Evolutionary conservation across 352 stramenopile genomes (phyloP).

Genomic region (Sclerospora graminicola): DNA sequence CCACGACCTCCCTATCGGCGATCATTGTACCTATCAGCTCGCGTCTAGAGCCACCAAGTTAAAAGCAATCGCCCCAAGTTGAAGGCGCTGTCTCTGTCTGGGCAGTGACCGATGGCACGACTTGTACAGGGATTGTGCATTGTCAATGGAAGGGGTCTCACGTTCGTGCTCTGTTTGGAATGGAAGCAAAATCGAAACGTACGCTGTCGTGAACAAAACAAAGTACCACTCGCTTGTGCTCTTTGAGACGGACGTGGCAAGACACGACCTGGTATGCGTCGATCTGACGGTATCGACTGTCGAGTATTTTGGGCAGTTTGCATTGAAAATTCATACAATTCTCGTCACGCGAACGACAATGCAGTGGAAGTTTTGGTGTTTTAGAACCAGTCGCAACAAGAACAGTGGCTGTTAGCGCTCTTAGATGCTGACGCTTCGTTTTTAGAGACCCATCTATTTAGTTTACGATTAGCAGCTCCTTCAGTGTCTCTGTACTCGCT

Average conservation of each 20-base stretch:
- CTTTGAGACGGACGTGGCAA: too few relatives aligned
- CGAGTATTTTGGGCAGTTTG: constrained; percentile 14
- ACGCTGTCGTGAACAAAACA: constrained; percentile 25
- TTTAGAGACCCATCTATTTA: constrained; percentile 22
- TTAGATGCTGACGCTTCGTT: constrained; percentile 36
- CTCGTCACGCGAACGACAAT: constrained; percentile 4
- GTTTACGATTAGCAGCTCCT: constrained; percentile 19
- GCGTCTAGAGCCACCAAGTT: too few relatives aligned
- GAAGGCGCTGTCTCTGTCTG: too few relatives aligned
- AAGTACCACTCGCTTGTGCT: constrained; percentile 16
- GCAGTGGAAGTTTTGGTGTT: constrained; percentile 24
- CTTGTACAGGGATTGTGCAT: constrained; percentile 22
- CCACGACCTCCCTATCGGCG: too few relatives aligned
- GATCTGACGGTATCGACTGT: constrained; percentile 19
- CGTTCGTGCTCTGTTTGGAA: too few relatives aligned
- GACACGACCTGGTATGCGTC: too few relatives aligned
- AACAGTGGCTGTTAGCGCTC: constrained; percentile 38
- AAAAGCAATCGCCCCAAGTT: too few relatives aligned
- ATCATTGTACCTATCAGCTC: constrained; percentile 22
- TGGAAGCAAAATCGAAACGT: constrained; percentile 6
- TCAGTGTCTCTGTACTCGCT: constrained; percentile 69
- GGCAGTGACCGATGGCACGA: too few relatives aligned
- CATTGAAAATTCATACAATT: constrained; percentile 21
- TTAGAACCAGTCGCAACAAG: constrained; percentile 24
- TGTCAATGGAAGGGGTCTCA: too few relatives aligned